phyloP scores from a whole-genome alignment of 176 grass and related monocot species.

The Eremochloa ophiuroides region DNA sequence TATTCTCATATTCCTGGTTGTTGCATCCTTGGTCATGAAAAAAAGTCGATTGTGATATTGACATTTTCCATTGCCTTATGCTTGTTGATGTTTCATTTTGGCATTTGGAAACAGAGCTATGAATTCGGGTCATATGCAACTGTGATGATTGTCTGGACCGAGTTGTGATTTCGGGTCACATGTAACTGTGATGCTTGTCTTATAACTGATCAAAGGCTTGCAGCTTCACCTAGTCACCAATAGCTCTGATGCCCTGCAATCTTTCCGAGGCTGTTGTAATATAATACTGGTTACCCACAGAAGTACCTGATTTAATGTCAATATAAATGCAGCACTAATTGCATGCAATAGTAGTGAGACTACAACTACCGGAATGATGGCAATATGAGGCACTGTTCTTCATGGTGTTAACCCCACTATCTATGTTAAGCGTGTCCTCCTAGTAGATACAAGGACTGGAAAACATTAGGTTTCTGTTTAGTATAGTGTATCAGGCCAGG shows the following conservation, averaged over 20 bases:
- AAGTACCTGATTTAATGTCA: not conserved
- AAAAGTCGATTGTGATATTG: not conserved
- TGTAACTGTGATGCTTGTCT: not conserved
- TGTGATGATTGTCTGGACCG: too few relatives aligned
- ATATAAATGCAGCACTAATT: not conserved
- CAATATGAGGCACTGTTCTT: not conserved
- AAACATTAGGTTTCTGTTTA: not conserved
- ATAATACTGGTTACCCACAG: not conserved
- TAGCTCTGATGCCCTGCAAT: not conserved
- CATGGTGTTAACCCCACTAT: not conserved
- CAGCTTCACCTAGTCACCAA: not conserved
- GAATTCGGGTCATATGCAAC: too few relatives aligned
- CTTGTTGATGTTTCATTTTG: not conserved
- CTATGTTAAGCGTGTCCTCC: not conserved
- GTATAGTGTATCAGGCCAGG: not conserved
- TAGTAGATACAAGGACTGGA: not conserved
- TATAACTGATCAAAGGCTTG: too few relatives aligned
- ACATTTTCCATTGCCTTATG: not conserved
- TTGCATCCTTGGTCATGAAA: not conserved
- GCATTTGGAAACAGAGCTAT: not conserved
- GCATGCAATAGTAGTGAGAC: not conserved
- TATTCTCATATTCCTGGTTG: not conserved
- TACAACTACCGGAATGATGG: not conserved
- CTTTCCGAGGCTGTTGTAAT: not conserved
- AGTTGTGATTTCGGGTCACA: not conserved